Conservation (phyloP, 73 alveolate genomes). For the Effrenium voratum region DNA sequence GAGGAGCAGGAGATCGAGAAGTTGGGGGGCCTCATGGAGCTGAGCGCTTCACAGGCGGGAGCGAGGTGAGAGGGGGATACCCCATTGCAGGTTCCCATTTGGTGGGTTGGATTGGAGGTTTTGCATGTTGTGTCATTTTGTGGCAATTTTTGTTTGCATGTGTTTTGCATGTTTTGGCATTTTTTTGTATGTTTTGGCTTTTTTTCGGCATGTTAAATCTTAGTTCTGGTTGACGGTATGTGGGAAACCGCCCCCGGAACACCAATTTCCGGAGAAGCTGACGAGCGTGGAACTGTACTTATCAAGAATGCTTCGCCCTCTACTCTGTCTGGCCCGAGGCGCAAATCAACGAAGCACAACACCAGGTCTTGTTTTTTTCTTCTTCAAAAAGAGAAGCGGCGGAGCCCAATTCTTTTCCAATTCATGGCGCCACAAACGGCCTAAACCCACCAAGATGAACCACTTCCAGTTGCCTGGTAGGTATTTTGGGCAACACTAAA, state of each 20-base stretch:
- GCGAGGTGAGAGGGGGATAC: not conserved
- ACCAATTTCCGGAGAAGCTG: no score
- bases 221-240: not conserved
- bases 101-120: not conserved
- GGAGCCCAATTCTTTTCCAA: no score
- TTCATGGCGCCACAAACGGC: no score
- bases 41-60: constrained; percentile 44
- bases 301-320: no score
- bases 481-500: no score
- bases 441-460: no score
- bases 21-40: constrained; percentile 37
- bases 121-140: not conserved
- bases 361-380: no score
- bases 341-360: no score
- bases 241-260: not conserved
- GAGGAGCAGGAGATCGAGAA: constrained; percentile 62
- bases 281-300: no score
- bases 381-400: no score
- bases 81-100: not conserved
- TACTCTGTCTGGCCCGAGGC: no score
- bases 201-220: not conserved
- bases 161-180: not conserved
- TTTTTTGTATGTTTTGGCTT: not conserved
- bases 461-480: no score
- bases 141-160: not conserved